Conservation (phyloP, 163 green algal species). For the Chlamydomonas reinhardtii region DNA sequence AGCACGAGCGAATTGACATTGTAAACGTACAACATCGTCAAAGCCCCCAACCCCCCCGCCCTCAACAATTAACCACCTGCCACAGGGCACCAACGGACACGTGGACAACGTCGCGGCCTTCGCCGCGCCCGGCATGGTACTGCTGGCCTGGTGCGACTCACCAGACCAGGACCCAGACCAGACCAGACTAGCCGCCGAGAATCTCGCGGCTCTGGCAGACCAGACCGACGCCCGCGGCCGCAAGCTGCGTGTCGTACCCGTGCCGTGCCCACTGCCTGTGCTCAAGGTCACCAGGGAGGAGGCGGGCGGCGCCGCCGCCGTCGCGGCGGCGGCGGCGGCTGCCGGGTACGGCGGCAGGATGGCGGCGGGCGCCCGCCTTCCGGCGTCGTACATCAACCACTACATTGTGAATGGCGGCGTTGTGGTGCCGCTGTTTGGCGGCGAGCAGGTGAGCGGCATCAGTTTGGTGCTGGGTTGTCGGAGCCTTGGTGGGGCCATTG, state of each 20-base stretch:
- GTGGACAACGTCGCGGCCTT: constrained; percentile 81
- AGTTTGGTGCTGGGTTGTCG: too few species aligned
- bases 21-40: too few species aligned
- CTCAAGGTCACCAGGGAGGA: background rate
- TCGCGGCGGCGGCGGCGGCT: background rate
- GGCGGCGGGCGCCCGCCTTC: constrained; percentile 62
- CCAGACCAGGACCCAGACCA: constrained; percentile 56
- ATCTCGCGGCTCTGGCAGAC: constrained; percentile 51
- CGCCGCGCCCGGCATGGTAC: constrained; percentile 61
- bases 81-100: constrained; percentile 75
- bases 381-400: constrained; percentile 82
- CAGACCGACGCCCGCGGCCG: constrained; percentile 65
- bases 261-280: constrained; percentile 55
- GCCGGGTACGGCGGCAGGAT: background rate
- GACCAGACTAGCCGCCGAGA: background rate
- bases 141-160: constrained; percentile 76
- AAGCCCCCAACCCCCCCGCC: too few species aligned
- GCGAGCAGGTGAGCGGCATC: constrained; percentile 10
- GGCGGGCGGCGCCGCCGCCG: background rate
- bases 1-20: background rate
- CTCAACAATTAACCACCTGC: too few species aligned
- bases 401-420: constrained; percentile 82
- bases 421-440: constrained; percentile 75
- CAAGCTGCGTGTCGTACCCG: constrained; percentile 64
- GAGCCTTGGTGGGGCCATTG: too few species aligned